Base-by-base conservation (phyloP, 2,329 filamentous ascomycete species). In the Colletotrichum trifolii region DNA sequence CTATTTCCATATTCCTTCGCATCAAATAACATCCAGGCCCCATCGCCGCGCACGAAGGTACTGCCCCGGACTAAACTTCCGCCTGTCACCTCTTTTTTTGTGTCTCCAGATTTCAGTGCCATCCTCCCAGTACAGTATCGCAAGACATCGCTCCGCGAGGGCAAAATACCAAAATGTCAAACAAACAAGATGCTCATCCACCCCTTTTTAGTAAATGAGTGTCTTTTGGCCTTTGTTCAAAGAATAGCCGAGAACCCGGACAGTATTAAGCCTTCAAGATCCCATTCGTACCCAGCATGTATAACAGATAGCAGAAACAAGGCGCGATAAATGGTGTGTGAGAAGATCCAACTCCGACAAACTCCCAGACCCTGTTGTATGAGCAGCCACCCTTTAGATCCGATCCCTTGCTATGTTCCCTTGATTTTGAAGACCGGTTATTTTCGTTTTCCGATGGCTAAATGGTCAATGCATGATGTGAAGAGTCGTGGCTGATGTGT, bases 351-450 rank as follows among this genome's bases (percentile, higher is more conserved):
- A 62, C 58, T 62, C 62, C 62, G 42, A n/a, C 52, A 56, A 66
- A 64, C 54, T 64, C 64, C 64, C 60, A 50, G 15, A 54, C 45
- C 64, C 60, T 57, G 35, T 49, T 64, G 17, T 64, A 59, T 66
- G 39, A 66, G 43, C 47, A 66, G 64, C 59, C 60, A 66, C 60
- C 60, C 49, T 64, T 47, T 64, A 54, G 48, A 54, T 43, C 54
- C 42, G 47, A 54, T 46, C 64, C 59, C 60, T 49, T 64, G 42
- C 55, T 50, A 45, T 58, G 43, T 58, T 25, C 60, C 48, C 40
- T 64, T 54, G 58, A 52, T 61, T 66, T 66, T 66, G 59, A 49
- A 64, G 60, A 66, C 64, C 60, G 58, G 60, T 54, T 58, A 38
- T 48, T 63, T 64, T 66, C 43, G 64, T 64, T 59, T 57, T 54